Conservation (phyloP, 768 basidiomycete species). For the Mycena epipterygia region DNA sequence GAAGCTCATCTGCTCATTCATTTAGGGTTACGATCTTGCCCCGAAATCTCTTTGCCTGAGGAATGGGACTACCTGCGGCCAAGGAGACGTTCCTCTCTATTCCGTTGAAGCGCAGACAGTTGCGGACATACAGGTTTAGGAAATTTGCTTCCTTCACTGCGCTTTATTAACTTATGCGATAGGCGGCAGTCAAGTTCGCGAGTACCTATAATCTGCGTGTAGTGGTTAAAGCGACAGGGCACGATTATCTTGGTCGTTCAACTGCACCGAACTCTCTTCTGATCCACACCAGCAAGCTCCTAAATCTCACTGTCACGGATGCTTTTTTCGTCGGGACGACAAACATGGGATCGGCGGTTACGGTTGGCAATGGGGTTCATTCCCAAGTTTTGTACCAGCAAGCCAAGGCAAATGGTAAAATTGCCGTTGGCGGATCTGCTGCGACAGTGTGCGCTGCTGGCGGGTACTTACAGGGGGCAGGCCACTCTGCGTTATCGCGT, state of each 20-base stretch:
- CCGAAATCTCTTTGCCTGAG: conserved; percentile 27
- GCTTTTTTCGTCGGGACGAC: conserved; percentile 36
- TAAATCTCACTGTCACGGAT: conserved; percentile 47
- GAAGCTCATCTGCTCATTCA: neutral
- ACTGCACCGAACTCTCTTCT: neutral
- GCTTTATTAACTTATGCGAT: neutral
- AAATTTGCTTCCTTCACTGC: conserved; percentile 39
- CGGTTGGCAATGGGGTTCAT: conserved; percentile 43
- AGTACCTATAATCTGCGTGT: neutral
- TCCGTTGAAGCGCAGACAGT: conserved; percentile 56
- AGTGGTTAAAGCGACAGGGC: neutral
- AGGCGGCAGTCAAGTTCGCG: neutral
- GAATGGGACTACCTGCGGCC: conserved; percentile 49
- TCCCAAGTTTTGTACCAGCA: conserved; percentile 38
- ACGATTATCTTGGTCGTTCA: neutral
- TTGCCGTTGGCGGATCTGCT: conserved; percentile 42
- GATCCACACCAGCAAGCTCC: conserved; percentile 36
- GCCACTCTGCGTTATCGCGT: conserved; percentile 45
- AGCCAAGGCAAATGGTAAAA: conserved; percentile 40
- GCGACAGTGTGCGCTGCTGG: conserved; percentile 42
- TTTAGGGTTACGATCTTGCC: conserved; percentile 23
- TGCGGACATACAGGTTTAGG: conserved; percentile 48
- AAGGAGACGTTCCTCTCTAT: conserved; percentile 58
- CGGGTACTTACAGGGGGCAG: conserved; percentile 48
- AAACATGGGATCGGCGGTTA: conserved; percentile 40